Evolutionary conservation across 495 filamentous ascomycete species (phyloP), one percentile per base, ranked within the genome.

Genomic region (Eremomyces bilateralis): DNA sequence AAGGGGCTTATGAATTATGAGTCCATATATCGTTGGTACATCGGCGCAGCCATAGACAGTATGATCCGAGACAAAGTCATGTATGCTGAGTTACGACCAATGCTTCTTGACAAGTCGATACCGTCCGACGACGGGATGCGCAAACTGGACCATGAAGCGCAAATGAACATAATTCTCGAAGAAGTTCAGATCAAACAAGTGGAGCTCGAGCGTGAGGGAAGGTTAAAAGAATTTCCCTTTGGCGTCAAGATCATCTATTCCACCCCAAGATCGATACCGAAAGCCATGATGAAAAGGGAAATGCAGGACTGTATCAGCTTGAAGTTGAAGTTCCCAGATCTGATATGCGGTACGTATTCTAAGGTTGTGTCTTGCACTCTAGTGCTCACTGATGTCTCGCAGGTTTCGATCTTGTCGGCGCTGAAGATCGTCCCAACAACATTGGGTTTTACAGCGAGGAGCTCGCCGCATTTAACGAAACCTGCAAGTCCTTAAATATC

Each of bases 271-370:
- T 54, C 49, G 12, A 57, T 57, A 20, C 42, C 48, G 1, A 42
- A 40, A 20, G 3, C 28, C 6, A 36, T 27, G 27, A 57, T 57
- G 53, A 24, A 37, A 24, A 22, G 20, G 3, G 53, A 57, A 32
- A 42, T 57, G 31, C 19, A 45, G 10, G 58, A 62, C 42, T 56
- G 45, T 10, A 57, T 53, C 1, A 58, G 49, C 31, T 37, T 69
- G 10, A 61, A 59, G 16, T 46, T 65, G 1, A 51, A 59, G 1
- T 68, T 53, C 40, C 45, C 45, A n/a, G 42, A 54, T 36, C 36
- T 57, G 3, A 53, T 57, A 20, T 57, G 53, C 39, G 53, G 48
- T 51, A 48, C 38, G 48, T 39, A 1, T 1, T 17, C 13, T 8
- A 6, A 8, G 13, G 24, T 8, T 8, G 8, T 21, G 20, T 21